Percentiles rank a stretch among this genome's conserved stretches.
Evolutionary conservation across 78 protist genomes (phyloP).

Genomic region (Dictyostelium discoideum): dicty_2.7 NC_007088.5:5169501-5170000

Average conservation of each 20-base stretch:
- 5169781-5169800: not conserved
- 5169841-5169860: too few relatives aligned
- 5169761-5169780: not conserved
- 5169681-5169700: conserved; percentile 12
- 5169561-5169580: not conserved
- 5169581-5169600: not conserved
- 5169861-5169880: not conserved
- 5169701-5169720: conserved; percentile 14
- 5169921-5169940: not conserved
- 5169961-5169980: too few relatives aligned
- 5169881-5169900: not conserved
- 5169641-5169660: not conserved
- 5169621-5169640: not conserved
- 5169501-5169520: not conserved
- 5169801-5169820: not conserved
- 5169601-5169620: not conserved
- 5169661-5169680: not conserved
- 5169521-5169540: not conserved
- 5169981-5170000: too few relatives aligned
- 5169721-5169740: not conserved
- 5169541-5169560: not conserved
- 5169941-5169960: too few relatives aligned
- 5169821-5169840: too few relatives aligned
- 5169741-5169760: too few relatives aligned
- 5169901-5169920: too few relatives aligned